Conservation (phyloP, 345 rosid species). For the Streptanthus diversifolius region DNA sequence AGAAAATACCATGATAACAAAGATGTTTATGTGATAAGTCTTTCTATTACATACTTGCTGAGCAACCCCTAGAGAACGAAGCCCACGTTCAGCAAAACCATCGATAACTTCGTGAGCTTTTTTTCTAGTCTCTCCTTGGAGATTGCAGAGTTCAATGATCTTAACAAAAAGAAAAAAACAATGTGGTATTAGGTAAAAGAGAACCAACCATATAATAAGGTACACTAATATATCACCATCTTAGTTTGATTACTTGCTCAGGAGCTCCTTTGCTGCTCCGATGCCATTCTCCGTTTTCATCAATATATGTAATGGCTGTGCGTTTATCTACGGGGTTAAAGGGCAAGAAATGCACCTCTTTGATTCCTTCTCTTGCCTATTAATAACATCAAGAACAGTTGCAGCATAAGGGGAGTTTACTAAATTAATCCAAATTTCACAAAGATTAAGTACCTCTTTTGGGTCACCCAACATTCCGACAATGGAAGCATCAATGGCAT, state of each 20-base stretch:
- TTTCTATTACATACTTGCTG: constrained; percentile 49
- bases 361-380: constrained; percentile 85
- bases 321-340: constrained; percentile 94
- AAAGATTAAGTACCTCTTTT: constrained; percentile 45
- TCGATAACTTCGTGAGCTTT: constrained; percentile 62
- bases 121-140: constrained; percentile 47
- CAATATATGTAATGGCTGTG: constrained; percentile 85
- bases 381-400: not conserved
- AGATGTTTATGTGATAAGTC: not conserved
- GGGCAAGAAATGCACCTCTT: constrained; percentile 86
- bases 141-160: constrained; percentile 76
- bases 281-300: constrained; percentile 67
- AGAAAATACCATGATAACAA: not conserved
- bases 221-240: not conserved
- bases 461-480: constrained; percentile 86
- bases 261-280: constrained; percentile 93
- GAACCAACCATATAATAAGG: not conserved
- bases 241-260: constrained; percentile 54
- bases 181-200: not conserved
- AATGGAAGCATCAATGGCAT: constrained; percentile 94
- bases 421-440: not conserved
- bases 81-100: constrained; percentile 75
- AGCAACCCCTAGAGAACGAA: constrained; percentile 75
- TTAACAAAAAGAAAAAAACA: constrained; percentile 20
- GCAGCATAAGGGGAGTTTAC: not conserved